phyloP scores from a whole-genome alignment of 805 yeast genomes.

The Torulaspora delbrueckii region DNA sequence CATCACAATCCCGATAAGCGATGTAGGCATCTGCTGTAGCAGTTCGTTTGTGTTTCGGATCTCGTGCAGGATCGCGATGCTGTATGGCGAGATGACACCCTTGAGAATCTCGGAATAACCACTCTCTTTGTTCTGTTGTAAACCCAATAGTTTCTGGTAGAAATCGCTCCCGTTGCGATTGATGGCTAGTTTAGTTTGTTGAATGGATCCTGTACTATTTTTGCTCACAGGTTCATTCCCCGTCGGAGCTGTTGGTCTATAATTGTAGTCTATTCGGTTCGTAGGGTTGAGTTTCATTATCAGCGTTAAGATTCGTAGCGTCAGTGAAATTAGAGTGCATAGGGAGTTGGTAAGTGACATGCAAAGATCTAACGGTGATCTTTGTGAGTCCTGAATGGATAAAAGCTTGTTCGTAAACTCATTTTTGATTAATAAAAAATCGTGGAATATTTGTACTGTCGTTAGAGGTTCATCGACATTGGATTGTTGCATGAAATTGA shows the following conservation, averaged over 20 bases:
- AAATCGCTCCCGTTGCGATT: conserved; percentile 19
- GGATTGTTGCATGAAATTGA: background rate
- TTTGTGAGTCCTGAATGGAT: conserved; percentile 11
- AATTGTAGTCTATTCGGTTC: conserved; percentile 29
- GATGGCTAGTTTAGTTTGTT: background rate
- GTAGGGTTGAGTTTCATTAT: conserved; percentile 30
- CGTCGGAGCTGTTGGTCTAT: conserved; percentile 13
- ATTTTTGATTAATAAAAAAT: conserved; percentile 21
- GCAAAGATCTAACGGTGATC: conserved; percentile 8
- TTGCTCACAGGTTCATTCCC: background rate
- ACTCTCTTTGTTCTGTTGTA: conserved; percentile 16
- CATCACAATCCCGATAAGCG: conserved; percentile 29
- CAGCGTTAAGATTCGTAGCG: conserved; percentile 23
- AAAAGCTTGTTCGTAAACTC: conserved; percentile 19
- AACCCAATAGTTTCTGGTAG: conserved; percentile 30
- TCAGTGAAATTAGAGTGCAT: conserved; percentile 23
- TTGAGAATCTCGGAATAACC: conserved; percentile 14
- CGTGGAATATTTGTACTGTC: conserved; percentile 16
- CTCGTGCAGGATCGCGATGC: conserved; percentile 27
- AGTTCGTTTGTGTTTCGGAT: conserved; percentile 28
- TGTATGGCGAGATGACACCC: conserved; percentile 32
- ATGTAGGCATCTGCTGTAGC: conserved; percentile 31
- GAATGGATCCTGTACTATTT: background rate
- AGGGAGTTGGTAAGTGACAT: conserved; percentile 18
- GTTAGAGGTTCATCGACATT: conserved; percentile 4